Evolutionary conservation across 805 yeast species (phyloP), one percentile per base, ranked within the genome.

Genomic region (Kodamaea nitidulidarum): DNA sequence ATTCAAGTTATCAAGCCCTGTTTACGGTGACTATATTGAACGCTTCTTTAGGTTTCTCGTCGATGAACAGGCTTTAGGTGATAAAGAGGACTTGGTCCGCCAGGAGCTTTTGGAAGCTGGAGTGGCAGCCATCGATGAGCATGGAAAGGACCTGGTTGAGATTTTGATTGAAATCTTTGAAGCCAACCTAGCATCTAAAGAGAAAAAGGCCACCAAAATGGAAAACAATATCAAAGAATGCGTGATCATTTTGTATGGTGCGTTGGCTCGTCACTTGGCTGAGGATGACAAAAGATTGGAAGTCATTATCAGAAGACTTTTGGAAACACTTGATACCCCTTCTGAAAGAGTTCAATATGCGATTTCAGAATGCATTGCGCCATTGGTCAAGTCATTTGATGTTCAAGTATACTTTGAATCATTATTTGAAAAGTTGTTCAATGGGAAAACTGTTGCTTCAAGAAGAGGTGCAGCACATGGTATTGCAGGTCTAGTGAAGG

Each of bases 401-500:
- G 71, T 82, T 20, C 73, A 72, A 18, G 58, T 61, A 1, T 78
- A 83, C 48, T 63, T 86, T 41, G 84, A 81, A 26, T 49, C 53
- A 3, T 65, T 88, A 36, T 74, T 85, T 53, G 75, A 67, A 4
- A 78, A 75, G 47, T 65, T 90, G 17, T 78, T 85, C 54, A 57
- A 62, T 7, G 79, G 78, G 2, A 64, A 65, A 22, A 40, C 43
- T 15, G 53, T 67, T 27, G 74, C 75, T 1, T 67, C 71, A n/a
- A 75, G 96, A 56, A 76, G 91, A 48, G 99, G 98, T 54, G 91
- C 96, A 2, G 98, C 98, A 1, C 88, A 86, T 65, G 98, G 98
- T 60, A 75, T 93, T 50, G 85, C 98, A 15, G 99, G 99, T 46
- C 63, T 93, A 32, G 91, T 85, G 2, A 83, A 86, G 54, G 98